Evolutionary conservation across 352 stramenopile genomes (phyloP), one percentile per base, ranked within the genome.

Genomic region (Phytophthora citricola): DNA sequence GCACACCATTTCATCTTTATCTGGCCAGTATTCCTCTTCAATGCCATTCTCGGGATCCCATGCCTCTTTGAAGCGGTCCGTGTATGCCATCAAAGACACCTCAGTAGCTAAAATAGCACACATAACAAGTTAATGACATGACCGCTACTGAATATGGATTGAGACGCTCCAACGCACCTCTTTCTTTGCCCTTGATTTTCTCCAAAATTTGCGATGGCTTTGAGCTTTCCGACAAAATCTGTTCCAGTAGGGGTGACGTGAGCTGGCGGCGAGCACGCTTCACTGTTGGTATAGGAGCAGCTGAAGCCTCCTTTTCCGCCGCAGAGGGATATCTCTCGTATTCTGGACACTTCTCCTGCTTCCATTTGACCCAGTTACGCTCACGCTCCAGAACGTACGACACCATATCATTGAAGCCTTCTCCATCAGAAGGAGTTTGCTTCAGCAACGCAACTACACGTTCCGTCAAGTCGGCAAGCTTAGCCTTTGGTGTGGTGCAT

Each of bases 21-120:
- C 93, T 1, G 96, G 96, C 83, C 97, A 97, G 68, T 98, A 99
- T 31, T 95, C 93, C 32, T 96, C 90, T 76, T 99, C 96, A 39
- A 99, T 98, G 4, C 94, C 94, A 62, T 96, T 97, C 49, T 98
- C 96, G 4, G 96, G 96, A 66, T 99, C 91, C 68, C 96, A 94
- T 20, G 96, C 96, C 55, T 98, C 94, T 17, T 92, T 89, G 52
- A 98, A 98, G 0, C 82, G 75, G 41, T 97, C 79, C 15, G 97
- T 85, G 58, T 97, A 98, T 36, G 77, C 75, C 26, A 76, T 59
- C 50, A 94, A 68, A n/a, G 84, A 75, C 46, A 94, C 83, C n/a
- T 76, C 69, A 0, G 79, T 90, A 10, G 82, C 89, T 89, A 69
- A 4, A 9, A 52, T 38, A 55, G 8, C 12, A 66, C 5, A 46